A percentile compares a stretch with the other conserved stretches of the same genome.
phyloP scores from a whole-genome alignment of 495 filamentous ascomycete genomes.

The Xanthoparmelia taractica region DNA sequence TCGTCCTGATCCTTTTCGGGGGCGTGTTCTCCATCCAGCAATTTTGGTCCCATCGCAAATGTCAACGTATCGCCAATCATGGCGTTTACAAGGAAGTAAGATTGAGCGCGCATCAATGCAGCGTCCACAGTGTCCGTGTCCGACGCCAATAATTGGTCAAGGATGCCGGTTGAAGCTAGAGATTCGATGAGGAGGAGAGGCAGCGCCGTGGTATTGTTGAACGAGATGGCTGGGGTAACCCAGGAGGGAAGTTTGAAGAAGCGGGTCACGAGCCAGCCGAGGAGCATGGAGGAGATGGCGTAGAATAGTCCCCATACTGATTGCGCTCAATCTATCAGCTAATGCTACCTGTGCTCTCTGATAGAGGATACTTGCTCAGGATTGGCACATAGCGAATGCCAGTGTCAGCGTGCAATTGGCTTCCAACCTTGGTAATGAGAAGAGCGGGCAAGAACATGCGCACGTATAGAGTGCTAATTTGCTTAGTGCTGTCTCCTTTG shows the following conservation, averaged over 20 bases:
- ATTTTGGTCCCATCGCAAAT: slow-evolving; percentile 56
- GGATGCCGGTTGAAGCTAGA: slow-evolving; percentile 56
- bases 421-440: slow-evolving; percentile 61
- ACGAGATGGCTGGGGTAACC: slow-evolving; percentile 58
- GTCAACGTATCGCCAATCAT: slow-evolving; percentile 56
- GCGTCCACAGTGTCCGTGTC: slow-evolving; percentile 40
- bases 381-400: slow-evolving; percentile 52
- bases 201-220: slow-evolving; percentile 71
- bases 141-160: slow-evolving; percentile 44
- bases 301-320: slow-evolving; percentile 54
- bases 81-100: slow-evolving; percentile 61
- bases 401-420: slow-evolving; percentile 51
- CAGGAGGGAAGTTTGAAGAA: slow-evolving; percentile 54
- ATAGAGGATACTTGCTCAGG: slow-evolving; percentile 27
- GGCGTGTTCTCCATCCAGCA: slow-evolving; percentile 45
- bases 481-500: slow-evolving; percentile 45
- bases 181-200: slow-evolving; percentile 61
- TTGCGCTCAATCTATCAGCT: not conserved
- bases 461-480: slow-evolving; percentile 60
- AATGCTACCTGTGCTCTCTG: no score
- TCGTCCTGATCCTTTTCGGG: slow-evolving; percentile 30
- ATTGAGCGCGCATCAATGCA: slow-evolving; percentile 57
- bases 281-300: slow-evolving; percentile 44
- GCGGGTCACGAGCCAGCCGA: slow-evolving; percentile 41
- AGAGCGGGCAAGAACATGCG: slow-evolving; percentile 63